Evolutionary conservation across 345 rosid genomes (phyloP).

Genomic region (Camelina neglecta): DNA sequence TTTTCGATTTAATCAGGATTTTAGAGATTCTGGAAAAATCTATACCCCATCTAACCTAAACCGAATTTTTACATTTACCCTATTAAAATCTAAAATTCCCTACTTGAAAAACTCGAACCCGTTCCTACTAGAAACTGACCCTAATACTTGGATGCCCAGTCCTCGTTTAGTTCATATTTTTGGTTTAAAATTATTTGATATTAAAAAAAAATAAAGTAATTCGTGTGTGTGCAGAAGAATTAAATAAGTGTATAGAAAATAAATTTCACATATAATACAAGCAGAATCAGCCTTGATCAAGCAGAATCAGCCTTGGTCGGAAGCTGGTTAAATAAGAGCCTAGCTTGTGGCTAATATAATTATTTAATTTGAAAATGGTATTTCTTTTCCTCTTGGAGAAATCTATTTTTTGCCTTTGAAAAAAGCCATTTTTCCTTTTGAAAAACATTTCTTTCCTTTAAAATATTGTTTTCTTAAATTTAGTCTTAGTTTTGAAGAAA

Average conservation of each 20-base stretch:
- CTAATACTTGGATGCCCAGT: too few relatives aligned
- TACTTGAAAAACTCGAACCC: too few relatives aligned
- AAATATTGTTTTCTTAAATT: not conserved
- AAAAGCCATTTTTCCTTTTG: not conserved
- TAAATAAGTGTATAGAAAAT: not conserved
- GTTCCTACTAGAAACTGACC: too few relatives aligned
- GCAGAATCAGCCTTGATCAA: not conserved
- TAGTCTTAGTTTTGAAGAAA: not conserved
- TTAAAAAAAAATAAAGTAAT: not conserved
- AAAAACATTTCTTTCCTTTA: too few relatives aligned
- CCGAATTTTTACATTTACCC: too few relatives aligned
- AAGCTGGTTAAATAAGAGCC: not conserved
- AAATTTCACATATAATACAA: not conserved
- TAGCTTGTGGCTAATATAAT: not conserved
- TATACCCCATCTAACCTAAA: too few relatives aligned
- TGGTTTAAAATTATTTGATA: not conserved
- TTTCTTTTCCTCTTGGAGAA: not conserved
- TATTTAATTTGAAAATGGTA: not conserved
- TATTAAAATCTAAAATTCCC: too few relatives aligned
- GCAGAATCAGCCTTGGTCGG: not conserved
- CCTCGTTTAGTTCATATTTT: too few relatives aligned
- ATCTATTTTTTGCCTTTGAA: not conserved
- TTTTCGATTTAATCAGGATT: too few relatives aligned
- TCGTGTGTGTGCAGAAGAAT: not conserved
- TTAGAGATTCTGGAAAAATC: too few relatives aligned